Percentiles rank a stretch among this genome's conserved stretches.
phyloP scores from a whole-genome alignment of 1,284 basidiomycete genomes.

The Kwoniella shivajii region DNA sequence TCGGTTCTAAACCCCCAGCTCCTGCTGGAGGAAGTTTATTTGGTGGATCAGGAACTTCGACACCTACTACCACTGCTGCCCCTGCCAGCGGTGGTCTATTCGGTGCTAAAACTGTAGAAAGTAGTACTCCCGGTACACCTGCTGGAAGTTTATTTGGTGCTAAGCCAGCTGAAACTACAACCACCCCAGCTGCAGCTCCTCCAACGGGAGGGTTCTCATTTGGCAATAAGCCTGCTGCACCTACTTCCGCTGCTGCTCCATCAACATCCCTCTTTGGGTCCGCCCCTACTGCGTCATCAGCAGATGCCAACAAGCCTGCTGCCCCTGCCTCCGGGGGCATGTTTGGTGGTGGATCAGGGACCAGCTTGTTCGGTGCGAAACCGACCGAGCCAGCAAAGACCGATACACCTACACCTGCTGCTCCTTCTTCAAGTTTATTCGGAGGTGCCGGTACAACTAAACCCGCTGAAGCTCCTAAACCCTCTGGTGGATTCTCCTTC shows the following conservation, averaged over 20 bases:
- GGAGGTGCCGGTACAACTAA: slow-evolving; percentile 29
- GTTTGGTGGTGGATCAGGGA: slow-evolving; percentile 19
- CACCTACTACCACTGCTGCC: slow-evolving; percentile 22
- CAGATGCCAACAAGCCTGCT: slow-evolving; percentile 18
- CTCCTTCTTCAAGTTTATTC: slow-evolving; percentile 32
- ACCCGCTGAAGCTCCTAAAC: slow-evolving; percentile 18
- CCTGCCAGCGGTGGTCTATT: slow-evolving; percentile 30
- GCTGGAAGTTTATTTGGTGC: slow-evolving; percentile 35
- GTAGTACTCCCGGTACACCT: slow-evolving; percentile 14
- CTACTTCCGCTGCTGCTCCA: slow-evolving; percentile 26
- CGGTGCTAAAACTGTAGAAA: slow-evolving; percentile 29
- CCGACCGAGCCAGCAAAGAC: slow-evolving; percentile 26
- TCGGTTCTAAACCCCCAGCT: slow-evolving; percentile 34
- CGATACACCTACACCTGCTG: slow-evolving; percentile 12
- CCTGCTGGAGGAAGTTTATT: slow-evolving; percentile 30
- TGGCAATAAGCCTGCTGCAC: slow-evolving; percentile 32
- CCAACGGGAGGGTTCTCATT: slow-evolving; percentile 35
- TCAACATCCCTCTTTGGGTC: slow-evolving; percentile 29
- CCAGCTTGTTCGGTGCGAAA: slow-evolving; percentile 36
- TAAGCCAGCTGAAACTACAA: slow-evolving; percentile 20
- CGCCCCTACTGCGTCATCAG: slow-evolving; percentile 18
- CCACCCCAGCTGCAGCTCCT: slow-evolving; percentile 26
- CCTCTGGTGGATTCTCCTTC: slow-evolving; percentile 31
- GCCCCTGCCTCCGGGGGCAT: slow-evolving; percentile 19
- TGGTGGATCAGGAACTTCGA: slow-evolving; percentile 17